phyloP scores from a whole-genome alignment of 176 grass and related monocot species.

The Tuctoria greenei region DNA sequence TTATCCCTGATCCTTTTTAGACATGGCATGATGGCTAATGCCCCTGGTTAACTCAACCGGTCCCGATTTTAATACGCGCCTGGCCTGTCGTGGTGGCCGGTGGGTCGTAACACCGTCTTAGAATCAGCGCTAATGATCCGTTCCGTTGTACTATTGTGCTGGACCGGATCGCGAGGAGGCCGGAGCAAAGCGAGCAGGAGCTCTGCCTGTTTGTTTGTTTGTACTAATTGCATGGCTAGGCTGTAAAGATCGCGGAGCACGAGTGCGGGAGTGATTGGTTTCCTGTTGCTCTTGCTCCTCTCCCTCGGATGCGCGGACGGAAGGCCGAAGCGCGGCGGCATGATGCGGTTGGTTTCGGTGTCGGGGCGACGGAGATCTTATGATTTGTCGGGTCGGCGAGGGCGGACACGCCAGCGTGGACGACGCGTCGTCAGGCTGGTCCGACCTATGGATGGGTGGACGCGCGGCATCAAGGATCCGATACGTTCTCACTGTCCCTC shows the following conservation, averaged over 20 bases:
- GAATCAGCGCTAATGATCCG: constrained; percentile 43
- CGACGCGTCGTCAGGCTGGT: neutral
- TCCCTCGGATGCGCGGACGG: neutral
- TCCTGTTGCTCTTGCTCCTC: neutral
- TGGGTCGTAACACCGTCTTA: constrained; percentile 50
- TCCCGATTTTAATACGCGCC: constrained; percentile 32
- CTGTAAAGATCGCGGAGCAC: constrained; percentile 45
- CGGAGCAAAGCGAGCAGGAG: neutral
- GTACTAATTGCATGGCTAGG: constrained; percentile 3
- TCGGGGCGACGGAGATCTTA: constrained; percentile 35
- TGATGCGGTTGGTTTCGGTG: constrained; percentile 39
- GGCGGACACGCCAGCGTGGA: constrained; percentile 31
- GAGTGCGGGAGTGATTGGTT: neutral
- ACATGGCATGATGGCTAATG: constrained; percentile 57
- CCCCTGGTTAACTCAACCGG: constrained; percentile 30
- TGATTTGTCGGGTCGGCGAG: constrained; percentile 20
- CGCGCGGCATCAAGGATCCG: neutral
- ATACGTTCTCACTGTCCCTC: no score
- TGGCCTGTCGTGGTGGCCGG: constrained; percentile 26
- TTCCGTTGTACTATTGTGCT: neutral
- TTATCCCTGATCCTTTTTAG: constrained; percentile 57
- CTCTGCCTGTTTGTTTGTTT: neutral
- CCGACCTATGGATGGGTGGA: neutral
- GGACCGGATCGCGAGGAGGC: neutral
- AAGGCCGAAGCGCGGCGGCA: neutral